Base-by-base conservation (phyloP, 805 yeast genomes). In the Saccharomycopsis fermentans region DNA sequence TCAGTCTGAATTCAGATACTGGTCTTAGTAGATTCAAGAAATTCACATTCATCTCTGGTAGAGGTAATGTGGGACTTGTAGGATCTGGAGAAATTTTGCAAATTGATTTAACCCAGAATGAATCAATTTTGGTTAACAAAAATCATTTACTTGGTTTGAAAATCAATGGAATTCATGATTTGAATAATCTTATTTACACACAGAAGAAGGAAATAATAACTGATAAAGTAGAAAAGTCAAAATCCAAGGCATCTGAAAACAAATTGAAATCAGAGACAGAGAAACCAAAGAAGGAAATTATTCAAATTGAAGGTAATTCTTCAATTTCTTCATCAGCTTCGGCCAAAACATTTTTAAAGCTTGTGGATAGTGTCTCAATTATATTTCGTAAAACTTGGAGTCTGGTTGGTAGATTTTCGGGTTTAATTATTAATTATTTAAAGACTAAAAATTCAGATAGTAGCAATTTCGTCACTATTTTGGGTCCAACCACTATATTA, bases 21-120 rank as follows among this genome's bases (percentile, higher is more conserved):
- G 59, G 59, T 8, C 48, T 57, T 6, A 34, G 35, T 21, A 32
- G 50, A 14, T 52, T 36, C 16, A 47, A 47, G 6, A 14, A 29
- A 6, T 76, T 69, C 59, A 71, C 72, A 6, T 68, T 77, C 47
- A 57, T 77, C 9, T 69, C 72, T 24, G 80, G 80, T 5, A 66
- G 80, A 47, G 80, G 80, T 0, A 72, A 69, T 48, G 67, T 72
- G 16, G 79, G 77, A 1, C 61, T 77, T 27, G 71, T 68, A 1
- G 80, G 79, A 2, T 67, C 69, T 40, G 80, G 80, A 1, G 65
- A 74, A n/a, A 65, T 76, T 17, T 74, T 74, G 62, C 69, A 70
- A 57, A 66, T 74, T 16, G 66, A 65, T 51, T 64, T 77, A 19
- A 65, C 63, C 16, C 71, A 70, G 43, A 69, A 66, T 26, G 79